These are phyloP conservation scores for Pilobolus umbonatus DNA, from an alignment of 192 early-diverging fungal genomes.

Conservation along the genomic window DNA sequence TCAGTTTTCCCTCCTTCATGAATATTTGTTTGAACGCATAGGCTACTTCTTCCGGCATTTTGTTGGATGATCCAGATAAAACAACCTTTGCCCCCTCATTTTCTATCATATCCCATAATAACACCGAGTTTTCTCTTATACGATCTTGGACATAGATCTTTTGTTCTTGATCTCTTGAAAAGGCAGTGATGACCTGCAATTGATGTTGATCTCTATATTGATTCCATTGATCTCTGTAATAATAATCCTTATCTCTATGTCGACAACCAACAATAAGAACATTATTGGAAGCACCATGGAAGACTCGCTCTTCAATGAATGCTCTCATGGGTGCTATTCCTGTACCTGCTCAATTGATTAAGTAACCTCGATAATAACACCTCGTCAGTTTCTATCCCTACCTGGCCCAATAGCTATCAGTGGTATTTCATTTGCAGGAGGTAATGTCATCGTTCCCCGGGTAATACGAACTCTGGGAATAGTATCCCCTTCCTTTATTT, in stretches of 20 bases:
- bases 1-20: conserved; percentile 45
- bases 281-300: conserved; percentile 52
- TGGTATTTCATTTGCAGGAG: conserved; percentile 49
- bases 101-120: conserved; percentile 64
- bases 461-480: conserved; percentile 45
- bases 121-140: conserved; percentile 48
- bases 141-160: conserved; percentile 83
- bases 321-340: conserved; percentile 92
- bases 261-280: conserved; percentile 86
- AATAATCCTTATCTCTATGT: conserved; percentile 63
- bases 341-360: conserved; percentile 47
- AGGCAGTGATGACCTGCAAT: conserved; percentile 70
- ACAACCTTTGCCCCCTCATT: conserved; percentile 55
- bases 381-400: conserved; percentile 16
- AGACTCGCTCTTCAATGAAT: conserved; percentile 57
- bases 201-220: conserved; percentile 37
- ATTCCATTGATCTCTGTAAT: conserved; percentile 68
- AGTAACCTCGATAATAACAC: neutral
- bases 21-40: conserved; percentile 59
- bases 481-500: conserved; percentile 36
- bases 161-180: conserved; percentile 80
- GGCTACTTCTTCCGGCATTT: conserved; percentile 70
- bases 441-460: conserved; percentile 63
- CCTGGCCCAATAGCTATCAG: conserved; percentile 82
- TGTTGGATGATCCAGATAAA: conserved; percentile 71